Conservation (phyloP, 371 early-diverging fungal genomes). For the Mortierella sp. region DNA sequence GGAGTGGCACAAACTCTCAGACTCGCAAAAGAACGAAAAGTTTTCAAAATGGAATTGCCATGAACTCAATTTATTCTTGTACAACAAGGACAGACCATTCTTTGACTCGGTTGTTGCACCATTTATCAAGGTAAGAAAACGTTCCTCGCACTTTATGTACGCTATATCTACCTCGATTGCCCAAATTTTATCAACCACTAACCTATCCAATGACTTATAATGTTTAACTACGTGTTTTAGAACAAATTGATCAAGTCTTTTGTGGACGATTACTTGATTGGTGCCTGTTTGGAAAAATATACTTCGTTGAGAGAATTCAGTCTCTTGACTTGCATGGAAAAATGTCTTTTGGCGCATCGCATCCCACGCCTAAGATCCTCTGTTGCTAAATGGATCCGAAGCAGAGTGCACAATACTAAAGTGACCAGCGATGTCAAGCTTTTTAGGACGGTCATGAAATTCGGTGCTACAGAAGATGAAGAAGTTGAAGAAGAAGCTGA, state of each 20-base stretch:
- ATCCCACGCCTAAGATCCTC: conserved; percentile 48
- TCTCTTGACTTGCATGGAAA: conserved; percentile 58
- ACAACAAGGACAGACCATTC: conserved; percentile 62
- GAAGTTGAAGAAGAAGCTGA: neutral
- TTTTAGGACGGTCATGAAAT: conserved; percentile 45
- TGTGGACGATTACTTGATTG: conserved; percentile 65
- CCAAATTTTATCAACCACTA: too few relatives aligned
- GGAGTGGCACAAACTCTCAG: conserved; percentile 44
- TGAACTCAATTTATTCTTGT: conserved; percentile 71
- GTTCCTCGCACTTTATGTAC: neutral
- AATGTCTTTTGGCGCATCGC: conserved; percentile 61
- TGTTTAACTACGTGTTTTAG: conserved; percentile 22
- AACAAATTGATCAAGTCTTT: conserved; percentile 66
- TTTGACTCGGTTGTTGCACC: conserved; percentile 61
- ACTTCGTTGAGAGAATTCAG: conserved; percentile 54
- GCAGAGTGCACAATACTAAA: conserved; percentile 26
- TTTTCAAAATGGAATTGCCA: conserved; percentile 62
- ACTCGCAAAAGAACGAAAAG: conserved; percentile 57
- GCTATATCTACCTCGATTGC: too few relatives aligned
- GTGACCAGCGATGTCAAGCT: conserved; percentile 36
- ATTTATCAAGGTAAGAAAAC: conserved; percentile 60
- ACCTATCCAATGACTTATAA: neutral
- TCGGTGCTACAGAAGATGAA: conserved; percentile 14
- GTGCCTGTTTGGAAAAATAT: conserved; percentile 57
- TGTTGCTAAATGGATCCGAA: conserved; percentile 53